phyloP scores from a whole-genome alignment of 805 yeast species.

The Helenozyma baotianmanensis region DNA sequence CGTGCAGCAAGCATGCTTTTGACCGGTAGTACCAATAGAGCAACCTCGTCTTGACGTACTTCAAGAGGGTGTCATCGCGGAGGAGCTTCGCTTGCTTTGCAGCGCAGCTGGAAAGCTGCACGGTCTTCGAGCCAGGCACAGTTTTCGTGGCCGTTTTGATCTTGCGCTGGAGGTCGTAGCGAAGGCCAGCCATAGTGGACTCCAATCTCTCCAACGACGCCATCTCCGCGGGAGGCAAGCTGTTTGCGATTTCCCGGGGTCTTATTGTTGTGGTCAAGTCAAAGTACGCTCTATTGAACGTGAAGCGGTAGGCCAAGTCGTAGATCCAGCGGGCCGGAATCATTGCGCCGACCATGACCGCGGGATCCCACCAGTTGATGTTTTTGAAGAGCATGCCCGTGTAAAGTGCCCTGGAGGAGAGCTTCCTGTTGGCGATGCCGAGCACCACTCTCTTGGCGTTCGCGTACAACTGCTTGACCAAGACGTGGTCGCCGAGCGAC shows the following conservation, averaged over 20 bases:
- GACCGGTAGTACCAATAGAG: slow-evolving; percentile 18
- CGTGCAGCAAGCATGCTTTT: slow-evolving; percentile 32
- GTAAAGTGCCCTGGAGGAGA: neutral
- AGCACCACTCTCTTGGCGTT: slow-evolving; percentile 5
- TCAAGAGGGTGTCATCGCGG: slow-evolving; percentile 3
- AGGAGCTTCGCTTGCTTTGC: slow-evolving; percentile 1
- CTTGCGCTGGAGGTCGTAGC: slow-evolving; percentile 6
- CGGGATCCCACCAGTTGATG: slow-evolving; percentile 26
- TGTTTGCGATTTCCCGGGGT: slow-evolving; percentile 33
- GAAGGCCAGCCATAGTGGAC: slow-evolving; percentile 6
- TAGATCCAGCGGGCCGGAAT: slow-evolving; percentile 36
- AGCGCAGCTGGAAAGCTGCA: neutral
- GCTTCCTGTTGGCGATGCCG: neutral
- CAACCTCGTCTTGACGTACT: slow-evolving; percentile 7
- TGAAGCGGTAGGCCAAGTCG: slow-evolving; percentile 28
- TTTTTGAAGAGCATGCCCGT: slow-evolving; percentile 13
- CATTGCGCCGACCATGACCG: slow-evolving; percentile 29
- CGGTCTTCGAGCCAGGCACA: neutral
- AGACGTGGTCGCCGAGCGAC: slow-evolving; percentile 32
- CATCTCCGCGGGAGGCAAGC: slow-evolving; percentile 10
- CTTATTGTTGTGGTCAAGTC: slow-evolving; percentile 22
- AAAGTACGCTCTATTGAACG: slow-evolving; percentile 31
- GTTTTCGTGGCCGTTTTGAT: neutral
- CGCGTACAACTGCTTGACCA: slow-evolving; percentile 16
- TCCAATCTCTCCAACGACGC: slow-evolving; percentile 13